A percentile compares a stretch with the other conserved stretches of the same genome.
Evolutionary conservation across 306 rosid genomes (phyloP).

Genomic region (Sicyos edulis): DNA sequence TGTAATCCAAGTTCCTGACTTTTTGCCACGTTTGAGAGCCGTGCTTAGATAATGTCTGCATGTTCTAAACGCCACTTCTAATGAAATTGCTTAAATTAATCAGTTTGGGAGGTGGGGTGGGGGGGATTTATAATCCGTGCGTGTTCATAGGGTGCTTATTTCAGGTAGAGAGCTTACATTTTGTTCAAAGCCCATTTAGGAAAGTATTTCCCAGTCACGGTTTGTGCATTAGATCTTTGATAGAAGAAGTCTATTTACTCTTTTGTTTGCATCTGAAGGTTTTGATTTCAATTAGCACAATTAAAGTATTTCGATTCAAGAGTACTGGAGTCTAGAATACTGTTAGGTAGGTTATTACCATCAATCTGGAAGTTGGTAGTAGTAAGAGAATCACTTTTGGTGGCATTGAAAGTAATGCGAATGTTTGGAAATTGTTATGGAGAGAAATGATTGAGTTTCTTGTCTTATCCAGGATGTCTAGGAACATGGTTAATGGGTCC

Average conservation of each 20-base stretch:
- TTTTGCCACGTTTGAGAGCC: neutral
- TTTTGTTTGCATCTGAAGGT: neutral
- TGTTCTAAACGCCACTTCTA: neutral
- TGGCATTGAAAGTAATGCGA: neutral
- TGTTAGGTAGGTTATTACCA: neutral
- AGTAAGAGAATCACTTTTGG: conserved; percentile 13
- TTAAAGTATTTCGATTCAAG: neutral
- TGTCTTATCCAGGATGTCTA: neutral
- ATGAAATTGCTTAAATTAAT: neutral
- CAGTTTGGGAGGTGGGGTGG: too few species aligned
- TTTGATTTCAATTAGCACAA: neutral
- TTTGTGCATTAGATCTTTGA: neutral
- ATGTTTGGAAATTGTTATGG: neutral
- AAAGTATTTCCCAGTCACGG: too few species aligned
- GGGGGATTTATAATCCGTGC: too few species aligned
- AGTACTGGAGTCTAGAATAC: neutral
- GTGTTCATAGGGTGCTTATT: neutral
- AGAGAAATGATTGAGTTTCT: neutral
- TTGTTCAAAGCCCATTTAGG: neutral
- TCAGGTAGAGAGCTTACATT: neutral
- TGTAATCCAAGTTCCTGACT: neutral
- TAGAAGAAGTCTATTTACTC: neutral
- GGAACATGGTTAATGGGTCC: conserved; percentile 1
- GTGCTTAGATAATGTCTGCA: neutral
- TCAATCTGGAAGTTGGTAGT: neutral